Base-by-base conservation (phyloP, 208 protist genomes). In the Trypanosoma platydactyli region DNA sequence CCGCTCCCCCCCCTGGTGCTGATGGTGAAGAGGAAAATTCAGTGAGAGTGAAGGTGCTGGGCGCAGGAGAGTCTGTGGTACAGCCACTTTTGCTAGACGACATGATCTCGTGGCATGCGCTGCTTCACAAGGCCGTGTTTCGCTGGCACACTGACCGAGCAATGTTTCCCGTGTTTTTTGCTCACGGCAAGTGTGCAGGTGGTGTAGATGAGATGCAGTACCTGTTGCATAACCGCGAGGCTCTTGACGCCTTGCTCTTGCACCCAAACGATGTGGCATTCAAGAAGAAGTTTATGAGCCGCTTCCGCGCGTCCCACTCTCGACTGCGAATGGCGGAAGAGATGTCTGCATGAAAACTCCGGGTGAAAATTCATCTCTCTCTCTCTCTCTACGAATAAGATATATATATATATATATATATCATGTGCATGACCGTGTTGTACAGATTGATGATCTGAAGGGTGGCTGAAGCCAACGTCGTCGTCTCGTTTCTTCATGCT, bases 261-360 rank as follows among this genome's bases (percentile, higher is more conserved):
- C 83, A 84, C 63, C 84, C 89, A 5, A 88, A 94, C 54, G 89
- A 94, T 56, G 74, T 91, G 33, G 63, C 76, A 2, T 82, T 89
- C 20, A 91, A 91, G 73, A 76, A 78, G 27, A 81, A 72, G 53
- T 91, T 94, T 61, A 77, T 83, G 61, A 84, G 62, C 52, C 84
- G 85, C 12, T 66, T 91, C 63, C 80, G 73, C 22, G 80, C 67
- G 44, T 84, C 85, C 0, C 79, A 89, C 57, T 75, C 67, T 45
- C 64, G 85, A 13, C 76, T 85, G 48, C 63, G 54, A n/a, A 83
- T 94, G 79, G 65, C 88, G 35, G 77, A 81, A 38, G 88, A 94
- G 61, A 68, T 78, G 41, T 76, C 57, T 25, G 20, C 15, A 27
- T 57, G 27, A 68, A 16, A 13, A 24, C 33, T 38, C 33, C 33